Base-by-base conservation (phyloP, 306 rosid genomes). In the Vigna nakashimae region DNA sequence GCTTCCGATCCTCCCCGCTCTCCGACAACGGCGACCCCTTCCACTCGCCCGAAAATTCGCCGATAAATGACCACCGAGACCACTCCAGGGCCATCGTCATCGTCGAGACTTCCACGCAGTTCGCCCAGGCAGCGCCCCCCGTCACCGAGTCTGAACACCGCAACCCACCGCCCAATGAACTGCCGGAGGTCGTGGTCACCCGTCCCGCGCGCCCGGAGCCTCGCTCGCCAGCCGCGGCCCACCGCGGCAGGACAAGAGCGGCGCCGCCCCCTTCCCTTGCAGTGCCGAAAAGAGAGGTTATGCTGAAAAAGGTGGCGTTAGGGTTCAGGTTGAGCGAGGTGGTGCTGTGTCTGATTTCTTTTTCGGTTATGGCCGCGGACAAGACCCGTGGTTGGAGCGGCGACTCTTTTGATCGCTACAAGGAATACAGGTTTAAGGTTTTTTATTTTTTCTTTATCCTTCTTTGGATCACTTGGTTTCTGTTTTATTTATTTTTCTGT, bases 321-420 rank as follows among this genome's bases (percentile, higher is more conserved):
- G 98, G 97, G 79, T 91, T 96, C 85, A 86, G 99, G 65, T 50
- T 96, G 34, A 79, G 91, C 74, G 99, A 96, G 74, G 65, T 90
- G 59, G 88, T 87, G 17, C 76, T 96, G 24, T 96, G 98, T 80
- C 79, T 96, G 85, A 83, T 93, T 86, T 96, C 99, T 15, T 96
- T 96, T 83, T 86, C 99, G 24, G 94, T 96, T 52, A 93, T 96
- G 99, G 99, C 99, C 18, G 95, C 98, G 1, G 98, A 96, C 84
- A 92, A 87, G 59, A 96, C 99, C 62, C 96, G 88, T 81, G 99
- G 99, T 18, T 96, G 99, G 99, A 93, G 96, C 38, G 99, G 99
- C 46, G 99, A 96, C 73, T 96, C 99, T 71, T 96, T 90, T 58
- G 96, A 96, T 73, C 97, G 99, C 78, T 96, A 96, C 87, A 96